A percentile compares a stretch with the other conserved stretches of the same genome.
These are phyloP conservation scores for Yarrowia yakushimensis DNA, from an alignment of 805 yeast genomes.

Conservation along the genomic window DNA sequence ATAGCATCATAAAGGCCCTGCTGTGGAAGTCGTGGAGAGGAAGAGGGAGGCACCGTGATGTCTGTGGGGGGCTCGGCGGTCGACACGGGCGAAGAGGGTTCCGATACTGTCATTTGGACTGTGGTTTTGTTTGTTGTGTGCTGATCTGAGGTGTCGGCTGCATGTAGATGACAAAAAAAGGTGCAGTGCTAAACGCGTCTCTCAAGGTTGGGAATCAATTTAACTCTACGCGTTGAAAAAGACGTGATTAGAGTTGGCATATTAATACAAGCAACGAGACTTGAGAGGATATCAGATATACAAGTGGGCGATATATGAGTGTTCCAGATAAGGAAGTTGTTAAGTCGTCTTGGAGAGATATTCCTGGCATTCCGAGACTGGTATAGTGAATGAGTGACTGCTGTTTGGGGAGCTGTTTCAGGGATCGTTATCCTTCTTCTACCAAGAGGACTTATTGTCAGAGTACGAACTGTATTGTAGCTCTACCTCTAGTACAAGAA, in stretches of 20 bases:
- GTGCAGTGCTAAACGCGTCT: conserved; percentile 10
- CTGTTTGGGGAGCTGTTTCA: no score
- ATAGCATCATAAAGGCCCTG: conserved; percentile 6
- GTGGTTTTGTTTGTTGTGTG: background rate
- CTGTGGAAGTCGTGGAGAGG: conserved; percentile 11
- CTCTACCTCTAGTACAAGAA: no score
- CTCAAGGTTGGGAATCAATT: background rate
- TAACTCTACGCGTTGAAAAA: background rate
- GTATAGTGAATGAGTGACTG: no score
- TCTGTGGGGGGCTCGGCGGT: conserved; percentile 11
- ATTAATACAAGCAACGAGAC: background rate
- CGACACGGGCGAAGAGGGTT: conserved; percentile 22
- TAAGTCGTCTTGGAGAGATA: no score
- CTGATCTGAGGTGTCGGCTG: background rate
- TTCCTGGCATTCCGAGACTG: no score
- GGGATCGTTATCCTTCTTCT: no score
- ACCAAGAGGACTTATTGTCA: no score
- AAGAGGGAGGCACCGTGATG: conserved; percentile 18
- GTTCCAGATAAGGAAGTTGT: no score
- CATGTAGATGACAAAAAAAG: background rate
- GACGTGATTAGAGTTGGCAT: background rate
- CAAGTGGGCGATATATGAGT: no score
- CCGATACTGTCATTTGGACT: conserved; percentile 3
- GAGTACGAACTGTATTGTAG: no score
- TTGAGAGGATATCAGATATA: no score